Base-by-base conservation (phyloP, 202 grass and related monocot genomes). In the Alloteropsis angusta region DNA sequence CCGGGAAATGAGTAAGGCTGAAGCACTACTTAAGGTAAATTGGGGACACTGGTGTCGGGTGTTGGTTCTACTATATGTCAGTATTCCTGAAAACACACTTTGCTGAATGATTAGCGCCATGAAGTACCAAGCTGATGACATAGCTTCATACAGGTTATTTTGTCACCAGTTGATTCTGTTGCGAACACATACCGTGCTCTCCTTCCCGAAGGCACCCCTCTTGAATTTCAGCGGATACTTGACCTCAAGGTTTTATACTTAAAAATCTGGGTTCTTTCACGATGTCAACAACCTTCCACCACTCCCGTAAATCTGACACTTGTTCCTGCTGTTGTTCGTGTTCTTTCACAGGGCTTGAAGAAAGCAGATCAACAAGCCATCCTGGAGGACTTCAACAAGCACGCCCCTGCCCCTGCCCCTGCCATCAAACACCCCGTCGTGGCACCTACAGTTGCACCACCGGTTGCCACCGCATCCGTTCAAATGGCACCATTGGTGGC, bases 1-100 rank as follows among this genome's bases (percentile, higher is more conserved):
- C 77, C 96, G 92, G 65, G 96, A 99, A 89, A 96, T 96, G 96
- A 96, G 92, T 87, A 99, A 99, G 93, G 96, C 96, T 77, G 96
- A 99, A 93, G 96, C 96, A 65, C 96, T 99, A 60, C 87, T 98
- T 72, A 98, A 98, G 95, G 95, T 98, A 85, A 82, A 78, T 68
- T 46, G 30, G 54, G 25, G 45, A 39, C 42, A 36, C 54, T 56
- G n/a, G 59, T 18, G 22, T 83, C 36, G 18, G 7, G 15, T 70
- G 74, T 47, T 68, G 60, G 13, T 74, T 8, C 32, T 88, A 11
- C 32, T 88, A 11, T 79, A 45, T 34, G 58, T 50, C 22, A 38
- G 12, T 41, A 50, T 86, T 85, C 8, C n/a, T 44, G 43, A 66
- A 50, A 73, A 46, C 5, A 11, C 78, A 68, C 66, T 74, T 78